Percentiles rank a stretch among this genome's conserved stretches.
These are phyloP conservation scores for Coniochaeta sp. DNA, from an alignment of 2,329 filamentous ascomycete genomes.

Conservation along the genomic window DNA sequence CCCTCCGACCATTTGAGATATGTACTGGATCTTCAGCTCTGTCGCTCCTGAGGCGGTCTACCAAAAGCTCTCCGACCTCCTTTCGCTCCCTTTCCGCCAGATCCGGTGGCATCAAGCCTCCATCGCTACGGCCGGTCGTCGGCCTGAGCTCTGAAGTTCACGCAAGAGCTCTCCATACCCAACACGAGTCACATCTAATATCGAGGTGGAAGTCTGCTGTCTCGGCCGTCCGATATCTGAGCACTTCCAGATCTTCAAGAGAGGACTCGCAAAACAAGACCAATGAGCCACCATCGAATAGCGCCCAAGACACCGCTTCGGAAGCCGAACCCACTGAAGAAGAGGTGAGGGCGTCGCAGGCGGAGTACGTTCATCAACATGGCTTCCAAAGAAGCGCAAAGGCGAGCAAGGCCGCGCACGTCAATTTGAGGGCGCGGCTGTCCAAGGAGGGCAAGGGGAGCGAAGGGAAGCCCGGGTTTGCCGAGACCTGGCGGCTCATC, in stretches of 20 bases:
- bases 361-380: slow-evolving; percentile 18
- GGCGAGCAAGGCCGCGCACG: slow-evolving; percentile 76
- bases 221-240: background rate
- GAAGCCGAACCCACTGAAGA: slow-evolving; percentile 19
- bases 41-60: background rate
- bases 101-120: background rate
- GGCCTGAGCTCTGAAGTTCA: background rate
- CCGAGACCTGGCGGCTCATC: slow-evolving; percentile 79
- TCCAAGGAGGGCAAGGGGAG: slow-evolving; percentile 68
- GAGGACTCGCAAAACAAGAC: background rate
- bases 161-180: background rate
- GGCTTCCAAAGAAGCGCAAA: slow-evolving; percentile 63
- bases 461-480: slow-evolving; percentile 56
- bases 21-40: background rate
- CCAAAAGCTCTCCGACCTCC: background rate
- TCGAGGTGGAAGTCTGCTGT: background rate
- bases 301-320: background rate
- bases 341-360: slow-evolving; percentile 22
- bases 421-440: slow-evolving; percentile 82
- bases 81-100: background rate
- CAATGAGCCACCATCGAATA: background rate
- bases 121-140: background rate
- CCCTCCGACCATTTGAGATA: slow-evolving; percentile 26
- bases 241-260: background rate
- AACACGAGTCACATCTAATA: background rate